Percentiles rank a stretch among this genome's conserved stretches.
These are phyloP conservation scores for Austroboletus novae-zelandiae DNA, from an alignment of 1,284 basidiomycete species.

Conservation along the genomic window DNA sequence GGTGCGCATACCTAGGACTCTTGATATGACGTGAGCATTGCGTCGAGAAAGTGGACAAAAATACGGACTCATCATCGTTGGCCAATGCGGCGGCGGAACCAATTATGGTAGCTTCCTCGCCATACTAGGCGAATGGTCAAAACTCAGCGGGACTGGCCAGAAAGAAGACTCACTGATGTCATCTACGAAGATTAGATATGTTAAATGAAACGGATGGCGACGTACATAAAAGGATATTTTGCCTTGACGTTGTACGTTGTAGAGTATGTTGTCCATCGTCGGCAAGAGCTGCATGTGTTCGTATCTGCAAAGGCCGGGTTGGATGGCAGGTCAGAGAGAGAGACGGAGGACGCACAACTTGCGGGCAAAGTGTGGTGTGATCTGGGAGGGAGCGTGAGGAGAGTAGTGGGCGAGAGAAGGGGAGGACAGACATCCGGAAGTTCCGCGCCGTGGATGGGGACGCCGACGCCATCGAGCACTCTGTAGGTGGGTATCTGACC, in stretches of 20 bases:
- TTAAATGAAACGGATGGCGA: conserved; percentile 18
- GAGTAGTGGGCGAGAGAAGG: neutral
- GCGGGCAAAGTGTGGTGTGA: conserved; percentile 70
- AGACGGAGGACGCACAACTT: conserved; percentile 50
- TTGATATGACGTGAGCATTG: conserved; percentile 34
- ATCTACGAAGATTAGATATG: conserved; percentile 46
- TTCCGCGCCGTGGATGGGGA: conserved; percentile 67
- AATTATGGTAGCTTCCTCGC: conserved; percentile 90
- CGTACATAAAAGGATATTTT: conserved; percentile 92
- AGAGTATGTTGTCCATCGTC: conserved; percentile 82
- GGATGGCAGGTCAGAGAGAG: neutral
- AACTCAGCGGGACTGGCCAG: neutral
- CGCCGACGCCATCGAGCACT: conserved; percentile 75
- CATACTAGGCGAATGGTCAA: conserved; percentile 51
- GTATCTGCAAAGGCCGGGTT: conserved; percentile 47
- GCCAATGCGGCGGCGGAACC: conserved; percentile 87
- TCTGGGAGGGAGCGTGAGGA: conserved; percentile 40
- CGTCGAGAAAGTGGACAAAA: neutral
- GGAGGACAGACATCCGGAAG: conserved; percentile 61
- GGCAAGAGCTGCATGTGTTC: conserved; percentile 84
- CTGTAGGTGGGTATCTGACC: conserved; percentile 78
- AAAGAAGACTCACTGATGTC: conserved; percentile 58
- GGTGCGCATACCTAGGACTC: conserved; percentile 51
- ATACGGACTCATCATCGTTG: conserved; percentile 80
- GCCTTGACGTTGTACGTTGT: conserved; percentile 91